Evolutionary conservation across 1,284 basidiomycete genomes (phyloP).

Genomic region (Rhodofomes roseus): DNA sequence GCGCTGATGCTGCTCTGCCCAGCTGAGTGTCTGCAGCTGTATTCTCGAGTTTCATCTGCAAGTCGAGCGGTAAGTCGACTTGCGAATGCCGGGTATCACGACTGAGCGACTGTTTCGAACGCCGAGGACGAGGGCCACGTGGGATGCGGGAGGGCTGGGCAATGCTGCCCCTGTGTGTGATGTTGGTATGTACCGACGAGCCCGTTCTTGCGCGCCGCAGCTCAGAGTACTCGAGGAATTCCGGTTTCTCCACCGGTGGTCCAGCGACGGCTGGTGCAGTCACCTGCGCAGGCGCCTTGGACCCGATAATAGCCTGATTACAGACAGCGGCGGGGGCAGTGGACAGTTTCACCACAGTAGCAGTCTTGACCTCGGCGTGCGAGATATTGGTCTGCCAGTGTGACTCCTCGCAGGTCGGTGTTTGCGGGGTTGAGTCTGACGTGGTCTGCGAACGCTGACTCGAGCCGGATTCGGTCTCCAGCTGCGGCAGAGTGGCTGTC

Average conservation of each 20-base stretch:
- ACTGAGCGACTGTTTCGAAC: neutral
- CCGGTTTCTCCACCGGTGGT: neutral
- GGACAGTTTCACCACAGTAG: constrained; percentile 21
- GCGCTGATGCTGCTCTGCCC: neutral
- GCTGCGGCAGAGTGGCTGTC: constrained; percentile 10
- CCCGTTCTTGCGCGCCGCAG: neutral
- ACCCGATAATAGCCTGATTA: neutral
- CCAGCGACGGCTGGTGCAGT: neutral
- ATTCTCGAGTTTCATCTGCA: neutral
- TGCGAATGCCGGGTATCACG: neutral
- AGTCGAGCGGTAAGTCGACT: neutral
- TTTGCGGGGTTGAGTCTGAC: constrained; percentile 13
- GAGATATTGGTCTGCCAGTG: constrained; percentile 13
- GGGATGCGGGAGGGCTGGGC: neutral
- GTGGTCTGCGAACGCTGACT: neutral
- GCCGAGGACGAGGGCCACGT: neutral
- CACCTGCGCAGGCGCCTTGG: neutral
- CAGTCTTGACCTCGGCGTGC: constrained; percentile 23
- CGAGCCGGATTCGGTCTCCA: neutral
- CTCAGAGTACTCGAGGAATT: neutral
- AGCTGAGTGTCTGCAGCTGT: neutral
- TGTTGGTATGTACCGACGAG: neutral
- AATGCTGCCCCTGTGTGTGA: neutral
- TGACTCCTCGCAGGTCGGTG: constrained; percentile 17
- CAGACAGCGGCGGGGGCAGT: constrained; percentile 12